phyloP scores from a whole-genome alignment of 768 basidiomycete species.

The Podaxis mareebaensis region DNA sequence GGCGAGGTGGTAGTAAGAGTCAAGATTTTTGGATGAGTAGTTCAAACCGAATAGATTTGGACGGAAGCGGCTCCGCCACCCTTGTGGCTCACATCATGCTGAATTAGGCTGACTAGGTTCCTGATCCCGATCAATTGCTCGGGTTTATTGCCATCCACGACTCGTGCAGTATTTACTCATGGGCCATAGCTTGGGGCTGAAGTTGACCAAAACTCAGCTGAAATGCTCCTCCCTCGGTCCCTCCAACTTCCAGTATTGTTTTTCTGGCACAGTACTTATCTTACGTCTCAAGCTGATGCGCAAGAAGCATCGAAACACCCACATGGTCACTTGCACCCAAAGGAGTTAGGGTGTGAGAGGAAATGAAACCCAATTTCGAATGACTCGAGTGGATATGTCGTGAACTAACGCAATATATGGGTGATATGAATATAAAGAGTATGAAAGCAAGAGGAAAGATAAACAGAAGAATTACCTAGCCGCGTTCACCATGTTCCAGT shows the following conservation, averaged over 20 bases:
- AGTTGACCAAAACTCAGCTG: too few relatives aligned
- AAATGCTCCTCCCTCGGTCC: neutral
- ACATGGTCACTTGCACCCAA: neutral
- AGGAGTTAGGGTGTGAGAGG: neutral
- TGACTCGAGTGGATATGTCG: neutral
- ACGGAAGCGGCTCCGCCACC: neutral
- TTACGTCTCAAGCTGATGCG: neutral
- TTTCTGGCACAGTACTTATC: neutral
- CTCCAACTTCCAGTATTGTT: neutral
- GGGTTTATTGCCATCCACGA: neutral
- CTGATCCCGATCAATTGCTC: neutral
- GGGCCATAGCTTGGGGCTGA: too few relatives aligned
- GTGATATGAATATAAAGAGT: constrained; percentile 3
- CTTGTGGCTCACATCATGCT: neutral
- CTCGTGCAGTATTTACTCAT: too few relatives aligned
- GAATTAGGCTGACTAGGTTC: neutral
- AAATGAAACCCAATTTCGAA: neutral
- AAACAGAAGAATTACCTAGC: neutral
- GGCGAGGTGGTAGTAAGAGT: neutral
- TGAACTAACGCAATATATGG: constrained; percentile 6
- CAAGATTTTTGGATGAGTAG: neutral
- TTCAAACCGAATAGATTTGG: neutral
- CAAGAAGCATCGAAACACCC: neutral
- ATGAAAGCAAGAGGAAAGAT: constrained; percentile 7
- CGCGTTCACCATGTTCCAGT: neutral